Conservation (phyloP, 441 rosid species). For the Pelargonium australe region DNA sequence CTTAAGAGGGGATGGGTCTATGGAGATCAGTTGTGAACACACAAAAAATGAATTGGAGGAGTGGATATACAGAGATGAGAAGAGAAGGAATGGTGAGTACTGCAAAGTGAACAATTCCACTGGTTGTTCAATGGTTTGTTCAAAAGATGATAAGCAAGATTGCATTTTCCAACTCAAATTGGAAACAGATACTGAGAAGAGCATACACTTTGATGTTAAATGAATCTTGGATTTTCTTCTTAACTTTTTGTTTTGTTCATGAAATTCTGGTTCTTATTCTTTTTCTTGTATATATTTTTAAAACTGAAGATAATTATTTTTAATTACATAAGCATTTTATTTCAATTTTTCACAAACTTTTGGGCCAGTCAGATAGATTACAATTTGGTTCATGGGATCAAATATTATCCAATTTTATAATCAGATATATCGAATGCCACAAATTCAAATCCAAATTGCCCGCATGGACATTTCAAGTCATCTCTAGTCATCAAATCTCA, state of each 20-base stretch:
- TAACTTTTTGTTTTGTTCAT: neutral
- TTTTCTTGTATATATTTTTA: too few species aligned
- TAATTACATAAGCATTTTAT: too few species aligned
- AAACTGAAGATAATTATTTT: too few species aligned
- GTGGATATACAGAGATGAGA: slow-evolving; percentile 17
- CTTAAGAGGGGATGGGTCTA: slow-evolving; percentile 24
- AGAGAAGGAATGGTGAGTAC: slow-evolving; percentile 20
- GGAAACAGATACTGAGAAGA: slow-evolving; percentile 13
- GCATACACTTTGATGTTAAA: neutral
- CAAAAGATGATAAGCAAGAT: slow-evolving; percentile 11
- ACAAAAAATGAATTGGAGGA: slow-evolving; percentile 21
- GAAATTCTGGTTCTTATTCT: neutral
- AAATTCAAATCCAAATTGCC: too few species aligned
- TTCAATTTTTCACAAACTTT: too few species aligned
- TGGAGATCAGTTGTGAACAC: slow-evolving; percentile 21
- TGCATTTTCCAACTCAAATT: slow-evolving; percentile 21
- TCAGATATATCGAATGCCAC: too few species aligned
- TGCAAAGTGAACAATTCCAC: slow-evolving; percentile 18
- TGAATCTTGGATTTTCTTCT: neutral
- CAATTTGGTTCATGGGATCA: too few species aligned
- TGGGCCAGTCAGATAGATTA: too few species aligned
- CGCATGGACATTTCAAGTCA: too few species aligned
- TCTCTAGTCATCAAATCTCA: too few species aligned
- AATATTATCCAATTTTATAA: too few species aligned
- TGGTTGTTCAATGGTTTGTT: slow-evolving; percentile 4